Evolutionary conservation across 495 filamentous ascomycete species (phyloP), one percentile per base, ranked within the genome.

Genomic region (Aspergillus sclerotiicarbonarius): DNA sequence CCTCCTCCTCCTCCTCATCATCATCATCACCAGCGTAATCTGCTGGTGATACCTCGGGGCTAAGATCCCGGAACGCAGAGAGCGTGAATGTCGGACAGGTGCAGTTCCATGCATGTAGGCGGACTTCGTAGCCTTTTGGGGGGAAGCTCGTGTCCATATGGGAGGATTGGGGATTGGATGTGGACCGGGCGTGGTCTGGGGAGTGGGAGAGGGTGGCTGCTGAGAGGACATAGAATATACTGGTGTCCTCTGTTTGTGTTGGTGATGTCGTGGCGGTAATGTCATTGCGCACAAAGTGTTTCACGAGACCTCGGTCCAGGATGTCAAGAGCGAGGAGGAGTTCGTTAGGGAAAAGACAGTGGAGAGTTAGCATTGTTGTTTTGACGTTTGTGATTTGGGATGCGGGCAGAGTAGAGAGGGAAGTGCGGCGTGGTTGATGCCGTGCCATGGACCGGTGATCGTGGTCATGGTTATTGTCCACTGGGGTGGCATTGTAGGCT

Each of bases 11-110:
- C 25, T 25, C 25, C 2, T 3, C 25, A 25, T 25, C 25, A 25
- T 2, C 25, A 25, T 2, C 25, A 25, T 25, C 25, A 25, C 2
- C 25, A 25, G 25, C 25, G 5, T 2, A 25, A 25, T 25, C 5
- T 25, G 16, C 25, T 21, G 49, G 44, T 13, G 47, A 45, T 25
- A 10, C 25, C 25, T 25, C 18, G 15, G 51, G 31, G 10, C 1
- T 1, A 13, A 20, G n/a, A 15, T 39, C 64, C 20, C 82, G 82
- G 58, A 90, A 90, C 39, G 84, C 81, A 31, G 83, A 75, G 57
- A 93, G 87, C 0, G 87, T 80, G 67, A 96, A 97, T 4, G 85
- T 85, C 1, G 90, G 87, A 77, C 92, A 97, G 9, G 84, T 88
- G 68, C 92, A 97, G 67, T 90, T 91, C 92, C 92, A 97, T n/a